Evolutionary conservation across 2,329 filamentous ascomycete genomes (phyloP), one percentile per base, ranked within the genome.

Genomic region (Bipolaris sorokiniana): DNA sequence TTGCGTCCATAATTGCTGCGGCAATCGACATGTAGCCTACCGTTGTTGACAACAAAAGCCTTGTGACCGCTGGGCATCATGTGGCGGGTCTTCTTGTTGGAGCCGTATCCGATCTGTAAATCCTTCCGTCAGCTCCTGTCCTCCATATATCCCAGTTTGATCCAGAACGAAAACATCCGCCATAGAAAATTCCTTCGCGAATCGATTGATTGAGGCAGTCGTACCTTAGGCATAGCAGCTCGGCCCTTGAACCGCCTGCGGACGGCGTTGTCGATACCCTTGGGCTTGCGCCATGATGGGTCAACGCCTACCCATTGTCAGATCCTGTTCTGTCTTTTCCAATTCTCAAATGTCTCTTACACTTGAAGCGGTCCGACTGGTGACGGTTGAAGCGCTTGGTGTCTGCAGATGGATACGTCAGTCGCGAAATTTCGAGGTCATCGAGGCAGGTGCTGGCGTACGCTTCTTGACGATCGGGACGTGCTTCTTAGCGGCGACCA

Each of bases 391-490:
- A 99, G 84, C 86, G 87, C 88, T 93, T 92, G 79, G 90, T 92
- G 88, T 89, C 92, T 96, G 76, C 79, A 67, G 72, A 72, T 62
- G 54, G 59, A 57, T 59, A 57, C 64, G 72, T 77, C 69, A 76
- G 72, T 72, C 66, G 55, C 59, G 66, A 63, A 67, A 65, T 65
- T 68, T 71, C 62, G 58, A 61, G 22, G 46, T 64, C 58, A 60
- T 40, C 41, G 62, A 61, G 59, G 61, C 54, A 50, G 67, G 52
- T 55, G 47, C 59, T 59, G 59, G 92, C 92, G 80, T 94, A 96
- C 92, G 92, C 92, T 99, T 99, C 92, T 99, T 99, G 80, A 99
- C 91, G 88, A 99, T 99, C 79, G 93, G 90, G 80, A 98, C 88
- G 84, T 98, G 95, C 88, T 96, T 96, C 91, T 96, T 96, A 84